Evolutionary conservation across 2,329 filamentous ascomycete genomes (phyloP), one percentile per base, ranked within the genome.

Genomic region (Cercospora berteroae): DNA sequence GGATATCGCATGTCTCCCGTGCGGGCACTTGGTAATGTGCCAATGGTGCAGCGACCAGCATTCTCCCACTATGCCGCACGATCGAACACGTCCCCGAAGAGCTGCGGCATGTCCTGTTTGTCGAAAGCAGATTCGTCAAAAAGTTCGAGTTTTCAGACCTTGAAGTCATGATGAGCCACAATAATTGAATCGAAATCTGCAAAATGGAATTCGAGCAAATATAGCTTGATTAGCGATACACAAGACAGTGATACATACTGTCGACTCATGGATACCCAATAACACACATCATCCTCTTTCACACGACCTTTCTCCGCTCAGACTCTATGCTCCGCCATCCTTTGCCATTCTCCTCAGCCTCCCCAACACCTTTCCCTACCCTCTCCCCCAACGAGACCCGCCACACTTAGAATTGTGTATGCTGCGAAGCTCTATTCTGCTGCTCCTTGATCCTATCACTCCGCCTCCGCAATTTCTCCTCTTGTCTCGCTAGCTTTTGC

Each of bases 21-120:
- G 85, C 67, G 85, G 85, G 0, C 84, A 87, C 73, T 79, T 85
- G 68, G 79, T 83, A 36, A 83, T 87, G 79, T 87, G 85, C 72
- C 77, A 80, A 44, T 87, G 84, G 84, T 87, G 85, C 70, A 83
- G 83, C 3, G 82, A 84, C 60, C 80, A 83, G 60, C 80, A 83
- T 55, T 79, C 83, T 36, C 84, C 84, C 2, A 77, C 80, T 1
- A 78, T 78, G 72, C 75, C 79, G 65, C 72, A 77, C 29, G 80
- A 82, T 71, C 69, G 70, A 39, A 80, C 78, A n/a, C 73, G 80
- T 33, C 81, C 82, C 18, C 69, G 72, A 39, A 66, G 71, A 48
- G 74, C 77, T 16, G 78, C 77, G 4, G 79, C 78, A 50, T 84
- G 82, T 73, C 82, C 82, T 2, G 80, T 82, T 66, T 84, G 82